Conservation (phyloP, 2,329 filamentous ascomycete species). For the Didymella lethalis region DNA sequence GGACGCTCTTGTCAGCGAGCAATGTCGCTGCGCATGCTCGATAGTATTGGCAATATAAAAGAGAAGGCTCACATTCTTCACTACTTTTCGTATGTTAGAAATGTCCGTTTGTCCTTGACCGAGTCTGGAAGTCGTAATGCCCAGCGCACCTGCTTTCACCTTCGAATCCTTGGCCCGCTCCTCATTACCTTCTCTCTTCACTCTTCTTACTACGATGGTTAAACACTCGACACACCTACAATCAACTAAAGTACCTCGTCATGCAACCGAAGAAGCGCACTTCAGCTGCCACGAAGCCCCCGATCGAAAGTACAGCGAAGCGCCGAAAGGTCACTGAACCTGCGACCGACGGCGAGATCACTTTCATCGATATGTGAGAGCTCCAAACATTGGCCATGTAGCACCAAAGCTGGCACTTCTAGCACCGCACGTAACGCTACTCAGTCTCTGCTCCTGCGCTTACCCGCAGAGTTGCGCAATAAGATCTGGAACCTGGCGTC, state of each 20-base stretch:
- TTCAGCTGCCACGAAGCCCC: not conserved
- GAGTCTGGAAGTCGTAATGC: not conserved
- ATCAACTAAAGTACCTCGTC: not conserved
- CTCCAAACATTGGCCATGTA: too few species aligned
- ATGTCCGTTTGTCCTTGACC: too few species aligned
- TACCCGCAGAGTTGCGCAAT: not conserved
- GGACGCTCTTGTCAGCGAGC: too few species aligned
- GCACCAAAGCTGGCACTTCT: too few species aligned
- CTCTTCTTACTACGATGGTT: too few species aligned
- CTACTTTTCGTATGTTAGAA: too few species aligned
- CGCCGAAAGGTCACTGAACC: not conserved
- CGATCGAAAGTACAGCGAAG: not conserved
- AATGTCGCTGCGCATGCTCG: too few species aligned
- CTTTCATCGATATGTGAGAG: not conserved
- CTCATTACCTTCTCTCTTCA: not conserved
- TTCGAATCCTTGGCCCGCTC: not conserved
- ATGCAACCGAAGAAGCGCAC: constrained; percentile 1
- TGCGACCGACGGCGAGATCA: not conserved
- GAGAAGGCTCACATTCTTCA: too few species aligned
- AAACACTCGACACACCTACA: not conserved
- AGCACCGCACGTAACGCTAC: too few species aligned
- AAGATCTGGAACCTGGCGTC: not conserved
- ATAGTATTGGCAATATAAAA: too few species aligned
- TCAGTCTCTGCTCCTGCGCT: not conserved
- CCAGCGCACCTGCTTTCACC: not conserved